Conservation (phyloP, 257 asterid species). For the Coffea canephora region DNA sequence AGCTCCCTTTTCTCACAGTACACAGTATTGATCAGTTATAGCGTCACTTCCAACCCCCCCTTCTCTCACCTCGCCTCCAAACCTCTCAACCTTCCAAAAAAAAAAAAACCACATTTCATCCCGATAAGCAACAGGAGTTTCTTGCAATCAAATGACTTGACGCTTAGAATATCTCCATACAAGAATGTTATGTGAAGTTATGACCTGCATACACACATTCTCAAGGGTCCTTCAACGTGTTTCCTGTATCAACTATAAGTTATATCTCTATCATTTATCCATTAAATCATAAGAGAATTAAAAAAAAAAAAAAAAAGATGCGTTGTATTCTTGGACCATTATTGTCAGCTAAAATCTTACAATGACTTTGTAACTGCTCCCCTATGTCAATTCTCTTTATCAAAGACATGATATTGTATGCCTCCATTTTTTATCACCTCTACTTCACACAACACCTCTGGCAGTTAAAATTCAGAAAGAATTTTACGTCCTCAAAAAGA, state of each 20-base stretch:
- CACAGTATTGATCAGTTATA: neutral
- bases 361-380: neutral
- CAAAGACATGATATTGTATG: neutral
- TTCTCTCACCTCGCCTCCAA: neutral
- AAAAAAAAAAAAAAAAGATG: neutral
- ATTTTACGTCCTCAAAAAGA: neutral
- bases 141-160: neutral
- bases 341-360: neutral
- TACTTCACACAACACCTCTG: neutral
- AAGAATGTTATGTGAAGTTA: neutral
- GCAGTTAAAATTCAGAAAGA: neutral
- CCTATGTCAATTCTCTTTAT: neutral
- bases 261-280: neutral
- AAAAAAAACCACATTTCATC: too few species aligned
- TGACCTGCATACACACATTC: neutral
- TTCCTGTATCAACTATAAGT: neutral
- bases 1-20: neutral
- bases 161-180: neutral
- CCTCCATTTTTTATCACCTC: neutral
- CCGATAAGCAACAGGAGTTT: neutral
- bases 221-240: neutral
- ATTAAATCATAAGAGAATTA: neutral
- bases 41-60: neutral
- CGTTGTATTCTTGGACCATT: neutral
- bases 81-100: too few species aligned